Evolutionary conservation across 2,329 filamentous ascomycete species (phyloP), one percentile per base, ranked within the genome.

Genomic region (Colletotrichum trifolii): DNA sequence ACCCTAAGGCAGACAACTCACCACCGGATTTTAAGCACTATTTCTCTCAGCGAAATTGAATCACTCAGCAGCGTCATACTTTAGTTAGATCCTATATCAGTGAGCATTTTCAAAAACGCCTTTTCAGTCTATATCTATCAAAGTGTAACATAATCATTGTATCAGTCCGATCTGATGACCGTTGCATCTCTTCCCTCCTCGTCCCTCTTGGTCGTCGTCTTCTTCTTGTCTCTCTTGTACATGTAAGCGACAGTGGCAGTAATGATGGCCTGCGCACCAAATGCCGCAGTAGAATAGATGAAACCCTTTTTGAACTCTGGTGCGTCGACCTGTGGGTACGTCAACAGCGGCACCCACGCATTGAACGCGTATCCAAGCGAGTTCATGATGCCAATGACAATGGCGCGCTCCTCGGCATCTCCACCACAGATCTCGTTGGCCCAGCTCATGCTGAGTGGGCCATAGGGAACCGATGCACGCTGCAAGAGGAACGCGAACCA

Each of bases 291-390:
- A 13, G 73, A 70, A 54, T 79, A 80, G 0, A 76, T 71, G 43
- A 77, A 82, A 1, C 81, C 81, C 60, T 82, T 83, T 0, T 74
- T 73, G 54, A 76, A 83, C 2, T 75, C 67, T 1, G 81, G 81
- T 0, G 75, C 76, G 62, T 83, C 80, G 3, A 79, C 76, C 0
- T 81, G 83, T 0, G 75, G 76, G 67, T 85, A 88, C 0, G 82
- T 79, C 11, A 88, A 70, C 2, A 87, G 69, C 4, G 81, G 82
- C 3, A 83, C 87, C 85, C 85, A 88, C 0, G 82, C 84, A 83
- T 87, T 0, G 83, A 83, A 0, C 81, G 85, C 70, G 86, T 63
- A 66, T 0, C 60, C 60, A 11, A 66, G 7, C 0, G 59, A 64
- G 38, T 66, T 66, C 64, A 66, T 66, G 13, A 64, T 64, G 6